phyloP scores from a whole-genome alignment of 2,329 filamentous ascomycete species.

The Penicillium sp. region DNA sequence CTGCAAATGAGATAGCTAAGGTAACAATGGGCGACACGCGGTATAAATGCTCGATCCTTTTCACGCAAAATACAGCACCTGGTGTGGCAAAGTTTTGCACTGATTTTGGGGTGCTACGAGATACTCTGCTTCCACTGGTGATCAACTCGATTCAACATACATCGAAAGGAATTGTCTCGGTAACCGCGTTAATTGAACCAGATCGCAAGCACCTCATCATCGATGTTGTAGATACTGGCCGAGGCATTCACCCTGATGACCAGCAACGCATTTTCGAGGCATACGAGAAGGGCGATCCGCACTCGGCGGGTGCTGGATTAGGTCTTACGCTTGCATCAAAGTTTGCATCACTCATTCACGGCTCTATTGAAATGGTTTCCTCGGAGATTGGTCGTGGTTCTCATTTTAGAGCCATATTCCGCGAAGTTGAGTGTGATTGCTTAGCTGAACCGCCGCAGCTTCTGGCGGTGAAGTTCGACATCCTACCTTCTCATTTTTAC shows the following conservation, averaged over 20 bases:
- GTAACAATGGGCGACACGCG: conserved; percentile 6
- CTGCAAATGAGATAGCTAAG: conserved; percentile 2
- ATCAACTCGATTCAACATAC: conserved; percentile 12
- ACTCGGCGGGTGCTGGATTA: conserved; percentile 17
- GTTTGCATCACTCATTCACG: conserved; percentile 13
- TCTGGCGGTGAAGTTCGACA: background rate
- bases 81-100: background rate
- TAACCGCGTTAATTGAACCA: background rate
- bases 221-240: conserved; percentile 14
- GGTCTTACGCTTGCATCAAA: conserved; percentile 15
- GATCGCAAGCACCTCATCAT: conserved; percentile 1
- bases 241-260: conserved; percentile 8
- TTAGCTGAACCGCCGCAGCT: background rate
- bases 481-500: background rate
- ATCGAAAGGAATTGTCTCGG: conserved; percentile 4
- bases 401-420: conserved; percentile 17
- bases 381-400: conserved; percentile 11
- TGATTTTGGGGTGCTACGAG: conserved; percentile 10
- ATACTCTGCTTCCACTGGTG: conserved; percentile 10
- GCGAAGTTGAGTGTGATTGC: background rate
- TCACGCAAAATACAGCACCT: background rate
- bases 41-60: conserved; percentile 5
- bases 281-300: conserved; percentile 11
- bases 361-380: conserved; percentile 9
- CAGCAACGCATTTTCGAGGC: conserved; percentile 17